Evolutionary conservation across 163 green algal species (phyloP).

Genomic region (Chlamydomonas reinhardtii): DNA sequence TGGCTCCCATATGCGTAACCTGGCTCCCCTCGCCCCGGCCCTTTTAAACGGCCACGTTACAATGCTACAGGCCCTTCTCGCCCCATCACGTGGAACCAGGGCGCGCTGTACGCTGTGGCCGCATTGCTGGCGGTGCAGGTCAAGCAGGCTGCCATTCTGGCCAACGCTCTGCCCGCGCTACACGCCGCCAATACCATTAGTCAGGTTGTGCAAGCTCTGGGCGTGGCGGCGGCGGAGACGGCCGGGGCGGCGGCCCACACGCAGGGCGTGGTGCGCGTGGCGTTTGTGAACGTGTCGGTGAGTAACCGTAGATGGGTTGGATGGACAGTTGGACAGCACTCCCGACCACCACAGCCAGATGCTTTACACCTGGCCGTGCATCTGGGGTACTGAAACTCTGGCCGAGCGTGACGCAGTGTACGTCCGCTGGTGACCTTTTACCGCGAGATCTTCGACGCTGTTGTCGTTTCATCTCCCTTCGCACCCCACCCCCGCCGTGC

Average conservation of each 20-base stretch:
- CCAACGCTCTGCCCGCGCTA: neutral
- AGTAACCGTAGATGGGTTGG: too few relatives aligned
- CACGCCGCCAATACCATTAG: neutral
- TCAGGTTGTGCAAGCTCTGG: slow-evolving; percentile 8
- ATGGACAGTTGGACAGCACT: too few relatives aligned
- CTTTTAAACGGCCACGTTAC: too few relatives aligned
- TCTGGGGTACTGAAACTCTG: too few relatives aligned
- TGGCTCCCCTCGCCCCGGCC: neutral
- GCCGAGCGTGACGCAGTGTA: too few relatives aligned
- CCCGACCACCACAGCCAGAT: too few relatives aligned
- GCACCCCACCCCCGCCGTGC: too few relatives aligned
- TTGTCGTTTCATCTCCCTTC: too few relatives aligned
- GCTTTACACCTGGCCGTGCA: too few relatives aligned
- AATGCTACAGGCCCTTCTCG: neutral
- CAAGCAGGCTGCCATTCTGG: neutral
- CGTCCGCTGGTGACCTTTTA: too few relatives aligned
- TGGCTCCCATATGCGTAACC: too few relatives aligned
- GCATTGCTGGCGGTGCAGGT: slow-evolving; percentile 3
- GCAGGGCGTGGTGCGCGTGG: slow-evolving; percentile 2
- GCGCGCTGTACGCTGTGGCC: neutral
- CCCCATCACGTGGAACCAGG: neutral
- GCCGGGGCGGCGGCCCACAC: slow-evolving; percentile 10
- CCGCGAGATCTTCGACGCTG: too few relatives aligned
- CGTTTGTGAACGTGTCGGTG: slow-evolving; percentile 1
- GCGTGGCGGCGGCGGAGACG: slow-evolving; percentile 22